These are phyloP conservation scores for Chrysopogon serrulatus DNA, from an alignment of 176 grass and related monocot species.

Conservation along the genomic window DNA sequence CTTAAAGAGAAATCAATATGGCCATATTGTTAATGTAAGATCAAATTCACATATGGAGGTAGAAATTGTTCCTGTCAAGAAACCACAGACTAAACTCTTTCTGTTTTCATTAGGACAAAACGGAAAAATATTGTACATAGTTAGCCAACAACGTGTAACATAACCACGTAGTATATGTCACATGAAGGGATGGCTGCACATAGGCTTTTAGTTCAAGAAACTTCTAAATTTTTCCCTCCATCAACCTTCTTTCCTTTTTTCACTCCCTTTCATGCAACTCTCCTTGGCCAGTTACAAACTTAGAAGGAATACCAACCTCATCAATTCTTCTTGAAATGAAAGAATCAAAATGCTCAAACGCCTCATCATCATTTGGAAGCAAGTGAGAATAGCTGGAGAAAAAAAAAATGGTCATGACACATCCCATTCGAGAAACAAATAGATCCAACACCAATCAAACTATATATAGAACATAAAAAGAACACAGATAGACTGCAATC, in stretches of 20 bases:
- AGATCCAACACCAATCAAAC: conserved; percentile 5
- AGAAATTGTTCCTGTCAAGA: neutral
- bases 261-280: neutral
- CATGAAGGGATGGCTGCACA: neutral
- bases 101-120: neutral
- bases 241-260: neutral
- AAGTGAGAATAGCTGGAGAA: conserved; percentile 77
- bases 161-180: neutral
- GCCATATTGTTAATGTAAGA: neutral
- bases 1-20: neutral
- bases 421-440: conserved; percentile 4
- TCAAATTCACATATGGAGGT: neutral
- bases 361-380: conserved; percentile 96
- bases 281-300: neutral
- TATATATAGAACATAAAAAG: neutral
- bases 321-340: conserved; percentile 79
- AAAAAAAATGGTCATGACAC: conserved; percentile 11
- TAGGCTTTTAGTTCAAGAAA: neutral
- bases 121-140: neutral
- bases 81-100: neutral
- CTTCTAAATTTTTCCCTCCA: neutral
- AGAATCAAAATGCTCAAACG: conserved; percentile 85
- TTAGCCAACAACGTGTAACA: neutral
- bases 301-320: conserved; percentile 52
- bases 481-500: neutral